Conservation (phyloP, 2,329 filamentous ascomycete species). For the Claviceps sp. region DNA sequence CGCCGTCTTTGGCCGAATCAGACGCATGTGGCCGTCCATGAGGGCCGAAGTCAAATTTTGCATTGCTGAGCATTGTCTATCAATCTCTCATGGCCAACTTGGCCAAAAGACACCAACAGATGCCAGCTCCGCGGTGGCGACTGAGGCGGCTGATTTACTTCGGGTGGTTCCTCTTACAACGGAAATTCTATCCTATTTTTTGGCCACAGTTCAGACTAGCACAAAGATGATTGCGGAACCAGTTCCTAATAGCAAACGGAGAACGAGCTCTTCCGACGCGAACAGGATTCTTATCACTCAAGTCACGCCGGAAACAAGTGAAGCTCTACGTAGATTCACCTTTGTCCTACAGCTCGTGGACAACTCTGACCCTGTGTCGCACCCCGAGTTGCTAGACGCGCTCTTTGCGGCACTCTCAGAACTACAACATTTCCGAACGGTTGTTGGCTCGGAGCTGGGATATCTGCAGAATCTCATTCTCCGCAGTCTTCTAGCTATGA, state of each 20-base stretch:
- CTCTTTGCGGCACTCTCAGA: slow-evolving; percentile 80
- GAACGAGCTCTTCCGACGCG: slow-evolving; percentile 61
- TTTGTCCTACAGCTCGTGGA: slow-evolving; percentile 84
- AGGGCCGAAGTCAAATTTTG: slow-evolving; percentile 48
- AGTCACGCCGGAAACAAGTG: slow-evolving; percentile 50
- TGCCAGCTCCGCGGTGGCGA: slow-evolving; percentile 26
- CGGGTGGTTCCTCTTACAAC: slow-evolving; percentile 61
- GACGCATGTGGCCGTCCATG: slow-evolving; percentile 58
- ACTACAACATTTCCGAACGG: slow-evolving; percentile 68
- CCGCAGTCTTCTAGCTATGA: slow-evolving; percentile 68
- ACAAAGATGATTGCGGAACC: slow-evolving; percentile 58
- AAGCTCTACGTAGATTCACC: slow-evolving; percentile 62
- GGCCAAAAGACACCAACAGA: slow-evolving; percentile 16
- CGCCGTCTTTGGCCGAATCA: slow-evolving; percentile 55
- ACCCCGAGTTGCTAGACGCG: slow-evolving; percentile 62
- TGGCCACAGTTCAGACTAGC: slow-evolving; percentile 62
- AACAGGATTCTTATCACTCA: slow-evolving; percentile 45
- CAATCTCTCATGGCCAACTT: slow-evolving; percentile 36
- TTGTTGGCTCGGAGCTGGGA: slow-evolving; percentile 73
- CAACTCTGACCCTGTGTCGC: slow-evolving; percentile 58
- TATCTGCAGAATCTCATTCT: slow-evolving; percentile 82
- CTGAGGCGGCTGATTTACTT: slow-evolving; percentile 58
- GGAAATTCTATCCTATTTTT: slow-evolving; percentile 55
- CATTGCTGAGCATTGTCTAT: slow-evolving; percentile 49
- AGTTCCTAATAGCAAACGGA: slow-evolving; percentile 64